Percentiles rank a stretch among this genome's conserved stretches.
Conservation (phyloP, 2,329 filamentous ascomycete species). For the Xylariaceae sp. region DNA sequence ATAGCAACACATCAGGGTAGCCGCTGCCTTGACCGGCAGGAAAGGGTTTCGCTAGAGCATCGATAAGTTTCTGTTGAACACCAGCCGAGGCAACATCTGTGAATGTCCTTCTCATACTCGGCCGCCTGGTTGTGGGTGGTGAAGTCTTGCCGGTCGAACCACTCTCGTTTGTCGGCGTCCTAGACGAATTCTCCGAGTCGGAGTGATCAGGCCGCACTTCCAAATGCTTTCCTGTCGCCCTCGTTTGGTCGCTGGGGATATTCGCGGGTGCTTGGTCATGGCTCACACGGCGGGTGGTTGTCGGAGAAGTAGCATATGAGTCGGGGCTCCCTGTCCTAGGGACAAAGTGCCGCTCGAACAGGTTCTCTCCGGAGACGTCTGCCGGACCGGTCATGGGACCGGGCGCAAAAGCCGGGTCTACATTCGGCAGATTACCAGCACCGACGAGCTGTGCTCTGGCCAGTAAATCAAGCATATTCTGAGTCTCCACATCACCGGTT, state of each 20-base stretch:
- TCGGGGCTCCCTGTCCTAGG: constrained; percentile 51
- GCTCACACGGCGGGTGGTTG: constrained; percentile 1
- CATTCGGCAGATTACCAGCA: constrained; percentile 56
- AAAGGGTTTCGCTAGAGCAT: constrained; percentile 81
- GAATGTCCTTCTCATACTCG: constrained; percentile 76
- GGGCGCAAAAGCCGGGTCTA: constrained; percentile 37
- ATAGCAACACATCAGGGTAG: constrained; percentile 36
- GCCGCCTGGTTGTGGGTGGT: constrained; percentile 56
- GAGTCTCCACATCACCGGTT: constrained; percentile 78
- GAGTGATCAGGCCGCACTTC: constrained; percentile 20
- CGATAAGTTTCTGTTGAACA: constrained; percentile 77
- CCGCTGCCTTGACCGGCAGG: constrained; percentile 43
- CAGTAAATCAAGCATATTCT: constrained; percentile 86
- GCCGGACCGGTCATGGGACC: constrained; percentile 81
- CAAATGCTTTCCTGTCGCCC: constrained; percentile 13
- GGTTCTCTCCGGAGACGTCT: constrained; percentile 66
- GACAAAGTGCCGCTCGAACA: constrained; percentile 81
- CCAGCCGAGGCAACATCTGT: constrained; percentile 75
- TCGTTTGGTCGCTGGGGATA: constrained; percentile 4
- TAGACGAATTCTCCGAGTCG: constrained; percentile 48
- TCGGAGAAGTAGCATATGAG: constrained; percentile 36
- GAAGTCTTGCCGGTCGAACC: constrained; percentile 49
- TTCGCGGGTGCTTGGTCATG: not conserved
- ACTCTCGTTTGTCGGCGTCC: constrained; percentile 55
- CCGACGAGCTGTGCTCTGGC: constrained; percentile 76